Evolutionary conservation across 164 flowering plant genomes (phyloP).

Genomic region (Chimonanthus praecox): DNA sequence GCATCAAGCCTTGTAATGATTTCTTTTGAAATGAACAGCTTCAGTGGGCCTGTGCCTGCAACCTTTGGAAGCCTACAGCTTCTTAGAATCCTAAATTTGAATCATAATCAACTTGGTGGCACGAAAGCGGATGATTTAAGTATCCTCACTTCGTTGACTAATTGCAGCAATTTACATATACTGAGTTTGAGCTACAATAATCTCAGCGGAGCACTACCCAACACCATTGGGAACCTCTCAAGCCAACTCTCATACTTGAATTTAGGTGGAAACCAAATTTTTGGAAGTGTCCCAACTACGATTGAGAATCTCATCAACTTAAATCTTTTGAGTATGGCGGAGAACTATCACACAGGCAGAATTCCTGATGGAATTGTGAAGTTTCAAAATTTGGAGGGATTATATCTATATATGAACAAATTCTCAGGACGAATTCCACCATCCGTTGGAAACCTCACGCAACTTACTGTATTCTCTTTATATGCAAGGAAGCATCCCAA

Average conservation of each 20-base stretch:
- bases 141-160: slow-evolving; percentile 2
- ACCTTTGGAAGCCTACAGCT: slow-evolving; percentile 2
- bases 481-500: not conserved
- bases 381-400: not conserved
- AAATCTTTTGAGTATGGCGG: not conserved
- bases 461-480: not conserved
- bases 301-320: too few relatives aligned
- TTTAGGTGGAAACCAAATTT: not conserved
- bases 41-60: slow-evolving; percentile 8
- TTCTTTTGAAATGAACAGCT: not conserved
- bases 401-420: not conserved
- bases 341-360: not conserved
- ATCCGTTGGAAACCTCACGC: not conserved
- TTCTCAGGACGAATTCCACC: not conserved
- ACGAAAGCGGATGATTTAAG: not conserved
- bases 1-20: not conserved
- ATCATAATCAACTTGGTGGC: not conserved
- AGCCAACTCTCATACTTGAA: not conserved
- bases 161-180: not conserved
- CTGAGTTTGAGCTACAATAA: not conserved
- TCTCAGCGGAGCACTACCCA: not conserved
- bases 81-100: not conserved
- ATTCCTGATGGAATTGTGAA: slow-evolving; percentile 2
- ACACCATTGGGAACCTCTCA: too few relatives aligned
- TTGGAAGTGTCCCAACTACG: not conserved